phyloP scores from a whole-genome alignment of 306 rosid genomes.

The Acacia acuminata region DNA sequence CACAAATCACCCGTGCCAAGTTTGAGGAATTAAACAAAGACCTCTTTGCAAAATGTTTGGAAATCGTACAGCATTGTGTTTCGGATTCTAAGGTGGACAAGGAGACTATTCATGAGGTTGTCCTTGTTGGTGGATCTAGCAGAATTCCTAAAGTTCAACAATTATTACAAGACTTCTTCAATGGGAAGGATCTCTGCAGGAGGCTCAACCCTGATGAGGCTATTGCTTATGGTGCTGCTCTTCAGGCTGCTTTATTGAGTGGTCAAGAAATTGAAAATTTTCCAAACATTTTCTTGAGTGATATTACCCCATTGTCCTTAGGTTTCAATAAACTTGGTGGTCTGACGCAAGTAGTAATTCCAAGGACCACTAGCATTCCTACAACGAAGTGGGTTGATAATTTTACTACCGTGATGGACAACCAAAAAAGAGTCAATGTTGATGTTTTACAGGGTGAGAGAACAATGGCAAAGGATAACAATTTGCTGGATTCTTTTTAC shows the following conservation, averaged over 20 bases:
- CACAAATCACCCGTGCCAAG: not conserved
- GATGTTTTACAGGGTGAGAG: slow-evolving; percentile 62
- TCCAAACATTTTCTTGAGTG: not conserved
- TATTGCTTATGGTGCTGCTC: not conserved
- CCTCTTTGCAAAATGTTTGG: not conserved
- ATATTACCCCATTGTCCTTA: slow-evolving; percentile 56
- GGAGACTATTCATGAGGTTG: not conserved
- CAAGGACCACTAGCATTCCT: slow-evolving; percentile 71
- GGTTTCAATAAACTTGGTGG: slow-evolving; percentile 32
- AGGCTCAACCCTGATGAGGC: not conserved
- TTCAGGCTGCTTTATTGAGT: not conserved
- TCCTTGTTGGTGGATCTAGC: not conserved
- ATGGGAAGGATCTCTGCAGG: not conserved
- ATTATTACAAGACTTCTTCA: not conserved
- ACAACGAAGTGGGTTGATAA: slow-evolving; percentile 9
- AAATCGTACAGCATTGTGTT: not conserved
- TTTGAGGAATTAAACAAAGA: not conserved
- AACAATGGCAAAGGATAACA: slow-evolving; percentile 55
- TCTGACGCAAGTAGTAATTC: slow-evolving; percentile 64
- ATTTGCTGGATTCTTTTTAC: slow-evolving; percentile 55
- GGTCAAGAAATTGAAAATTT: not conserved
- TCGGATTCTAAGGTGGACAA: not conserved
- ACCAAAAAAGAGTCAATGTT: not conserved
- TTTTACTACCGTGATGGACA: not conserved
- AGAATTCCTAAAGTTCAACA: not conserved